A percentile compares a stretch with the other conserved stretches of the same genome.
Evolutionary conservation across 805 yeast species (phyloP).

Genomic region (Lachancea kluyveri): DNA sequence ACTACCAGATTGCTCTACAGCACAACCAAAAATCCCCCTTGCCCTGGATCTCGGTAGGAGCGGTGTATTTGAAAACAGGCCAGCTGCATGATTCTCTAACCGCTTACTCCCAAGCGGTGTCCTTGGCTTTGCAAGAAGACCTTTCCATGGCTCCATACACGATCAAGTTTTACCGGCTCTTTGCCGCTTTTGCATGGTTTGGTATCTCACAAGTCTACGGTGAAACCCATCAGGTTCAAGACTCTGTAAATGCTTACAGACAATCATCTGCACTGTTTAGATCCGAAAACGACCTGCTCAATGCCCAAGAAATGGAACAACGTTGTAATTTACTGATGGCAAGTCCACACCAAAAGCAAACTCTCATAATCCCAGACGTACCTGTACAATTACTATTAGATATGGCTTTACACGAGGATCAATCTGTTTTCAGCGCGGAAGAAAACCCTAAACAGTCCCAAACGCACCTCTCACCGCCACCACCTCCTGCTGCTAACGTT

Average conservation of each 20-base stretch:
- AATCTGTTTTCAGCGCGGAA: too few relatives aligned
- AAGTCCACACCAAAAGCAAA: too few relatives aligned
- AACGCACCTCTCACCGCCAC: too few relatives aligned
- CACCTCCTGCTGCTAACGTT: too few relatives aligned
- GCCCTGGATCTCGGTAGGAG: constrained; percentile 64
- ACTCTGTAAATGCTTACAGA: constrained; percentile 18
- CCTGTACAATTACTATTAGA: too few relatives aligned
- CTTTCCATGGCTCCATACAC: constrained; percentile 6
- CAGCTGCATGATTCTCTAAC: constrained; percentile 62
- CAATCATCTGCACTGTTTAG: constrained; percentile 15
- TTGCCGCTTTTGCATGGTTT: constrained; percentile 25
- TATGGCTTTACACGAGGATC: too few relatives aligned
- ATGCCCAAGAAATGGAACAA: constrained; percentile 7
- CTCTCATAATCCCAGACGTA: too few relatives aligned
- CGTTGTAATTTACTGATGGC: too few relatives aligned
- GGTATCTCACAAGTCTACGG: constrained; percentile 25
- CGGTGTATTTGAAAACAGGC: constrained; percentile 49
- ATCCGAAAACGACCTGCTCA: constrained; percentile 10
- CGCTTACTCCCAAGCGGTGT: constrained; percentile 55
- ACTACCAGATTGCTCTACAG: constrained; percentile 16
- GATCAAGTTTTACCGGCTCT: constrained; percentile 12
- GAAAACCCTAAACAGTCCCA: too few relatives aligned
- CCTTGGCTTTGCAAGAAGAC: constrained; percentile 5
- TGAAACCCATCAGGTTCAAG: constrained; percentile 13
- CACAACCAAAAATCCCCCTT: constrained; percentile 33